Evolutionary conservation across 441 rosid genomes (phyloP), one percentile per base, ranked within the genome.

Genomic region (Gossypium davidsonii): DNA sequence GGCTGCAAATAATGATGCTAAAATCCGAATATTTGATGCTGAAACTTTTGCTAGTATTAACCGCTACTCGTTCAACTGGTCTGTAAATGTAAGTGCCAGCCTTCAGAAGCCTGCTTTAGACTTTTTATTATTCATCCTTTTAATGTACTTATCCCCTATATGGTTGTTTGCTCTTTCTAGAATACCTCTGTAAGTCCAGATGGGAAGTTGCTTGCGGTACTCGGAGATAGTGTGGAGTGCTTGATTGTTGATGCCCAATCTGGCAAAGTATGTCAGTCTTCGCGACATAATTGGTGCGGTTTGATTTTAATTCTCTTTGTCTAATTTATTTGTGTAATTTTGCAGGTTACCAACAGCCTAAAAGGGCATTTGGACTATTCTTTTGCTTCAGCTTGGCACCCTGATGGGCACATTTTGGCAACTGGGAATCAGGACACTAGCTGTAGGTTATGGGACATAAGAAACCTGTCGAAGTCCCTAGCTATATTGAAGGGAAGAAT

Each of bases 351-450:
- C 20, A 83, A 83, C 60, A 70, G 59, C 15, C 81, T 90, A 58
- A 72, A 84, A 82, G 95, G 95, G 57, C 91, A 90, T 78, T 72
- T 84, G 21, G 95, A 90, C 77, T 90, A 90, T 71, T 88, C 95
- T 28, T 90, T 90, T 18, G 76, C 91, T 65, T 90, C 95, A 1
- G 95, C 90, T 31, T 90, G 95, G 95, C 91, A 90, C 26, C 92
- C 95, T 0, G 87, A 86, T 60, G 92, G 95, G 3, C 83, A 76
- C 21, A 84, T 86, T 76, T 42, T 90, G 73, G 92, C 92, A 42
- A 88, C 95, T 1, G 92, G 95, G 17, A 90, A 88, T 79, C 92
- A 90, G 76, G 95, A 90, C 88, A 90, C 90, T 7, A 90, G 91
- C 0, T 90, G 92, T 70, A 81, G 92, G 39, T 76, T 90, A 72